Evolutionary conservation across 2,329 filamentous ascomycete species (phyloP), one percentile per base, ranked within the genome.

Genomic region (Periconia macrospinosa): DNA sequence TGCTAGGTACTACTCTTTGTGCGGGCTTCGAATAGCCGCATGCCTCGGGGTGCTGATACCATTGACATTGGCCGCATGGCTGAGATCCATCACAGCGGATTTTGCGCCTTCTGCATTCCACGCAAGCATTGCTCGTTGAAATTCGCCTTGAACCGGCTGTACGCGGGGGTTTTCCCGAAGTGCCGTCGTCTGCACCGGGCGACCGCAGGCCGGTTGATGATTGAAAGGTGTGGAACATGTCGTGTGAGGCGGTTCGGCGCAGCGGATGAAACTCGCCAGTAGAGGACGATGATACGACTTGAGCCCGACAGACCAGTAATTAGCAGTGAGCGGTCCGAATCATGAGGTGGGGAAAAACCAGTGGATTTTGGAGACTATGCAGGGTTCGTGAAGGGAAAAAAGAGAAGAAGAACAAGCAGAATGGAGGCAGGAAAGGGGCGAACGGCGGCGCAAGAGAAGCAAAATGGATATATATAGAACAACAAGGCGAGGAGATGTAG

Each of bases 11-110:
- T 10, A 90, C 85, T 56, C 88, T 80, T 71, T 90, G 88, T 15
- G 89, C 83, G 59, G 91, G 89, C 75, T 92, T 91, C 61, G 91
- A 88, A 72, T 93, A 93, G 65, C 87, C 86, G 69, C 90, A 93
- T 50, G 85, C 81, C 70, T 92, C 90, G 3, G 89, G 87, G 57
- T 90, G 89, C 52, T 90, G 86, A 69, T 91, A 92, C 72, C 89
- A 92, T 53, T 90, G 83, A 70, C 90, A 94, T 69, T 92, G 90
- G 37, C 89, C 88, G 68, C 90, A 94, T 11, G 90, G 90, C 67
- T 91, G 87, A 60, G 87, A 84, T 50, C 90, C 90, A 76, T 92
- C 89, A 68, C 90, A 94, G 58, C 90, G 87, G 51, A 93, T 93
- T 74, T 93, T 94, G 57, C 90, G 83, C 61, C 90, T 82, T 68